A percentile compares a stretch with the other conserved stretches of the same genome.
Conservation (phyloP, 73 alveolate species). For the Tetrahymena borealis region DNA sequence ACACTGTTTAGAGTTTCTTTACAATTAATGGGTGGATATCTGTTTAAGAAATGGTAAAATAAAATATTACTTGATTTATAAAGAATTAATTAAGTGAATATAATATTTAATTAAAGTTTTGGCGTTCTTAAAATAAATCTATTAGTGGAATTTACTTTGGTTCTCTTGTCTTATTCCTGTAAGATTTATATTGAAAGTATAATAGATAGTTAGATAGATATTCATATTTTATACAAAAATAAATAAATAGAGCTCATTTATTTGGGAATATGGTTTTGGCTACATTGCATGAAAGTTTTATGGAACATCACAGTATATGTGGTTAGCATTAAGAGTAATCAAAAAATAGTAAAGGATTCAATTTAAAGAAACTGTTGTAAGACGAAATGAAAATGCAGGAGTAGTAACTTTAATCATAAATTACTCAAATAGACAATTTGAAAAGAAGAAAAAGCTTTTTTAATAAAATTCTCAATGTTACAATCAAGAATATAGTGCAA, state of each 20-base stretch:
- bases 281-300: background rate
- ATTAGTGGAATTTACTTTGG: background rate
- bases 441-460: background rate
- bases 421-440: background rate
- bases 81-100: background rate
- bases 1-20: background rate
- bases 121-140: background rate
- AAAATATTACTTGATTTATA: background rate
- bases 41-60: background rate
- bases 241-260: background rate
- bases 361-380: background rate
- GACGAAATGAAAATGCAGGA: background rate
- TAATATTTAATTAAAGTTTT: background rate
- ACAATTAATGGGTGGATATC: background rate
- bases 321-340: background rate
- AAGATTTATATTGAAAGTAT: too few relatives aligned
- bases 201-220: too few relatives aligned
- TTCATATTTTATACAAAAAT: too few relatives aligned
- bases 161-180: background rate
- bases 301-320: background rate
- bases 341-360: background rate
- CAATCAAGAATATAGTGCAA: too few relatives aligned
- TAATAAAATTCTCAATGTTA: background rate
- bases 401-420: background rate
- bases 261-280: background rate